These are phyloP conservation scores for Coemansia sp. DNA, from an alignment of 192 early-diverging fungal species.

Conservation along the genomic window DNA sequence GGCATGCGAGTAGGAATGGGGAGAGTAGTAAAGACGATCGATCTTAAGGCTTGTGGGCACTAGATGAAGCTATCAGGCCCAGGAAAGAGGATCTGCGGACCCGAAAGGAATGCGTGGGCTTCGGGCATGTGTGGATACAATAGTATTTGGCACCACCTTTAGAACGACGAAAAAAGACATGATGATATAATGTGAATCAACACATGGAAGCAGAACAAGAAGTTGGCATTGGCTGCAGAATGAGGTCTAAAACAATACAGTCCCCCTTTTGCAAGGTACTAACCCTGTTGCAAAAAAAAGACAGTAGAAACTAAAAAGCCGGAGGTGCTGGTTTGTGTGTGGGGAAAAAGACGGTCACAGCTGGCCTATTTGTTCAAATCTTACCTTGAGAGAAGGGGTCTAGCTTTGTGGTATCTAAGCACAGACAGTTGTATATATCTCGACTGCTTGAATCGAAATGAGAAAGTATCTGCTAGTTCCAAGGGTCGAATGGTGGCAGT, in stretches of 20 bases:
- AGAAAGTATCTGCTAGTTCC: neutral
- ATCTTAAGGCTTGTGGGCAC: neutral
- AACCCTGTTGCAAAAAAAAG: neutral
- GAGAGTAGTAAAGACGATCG: neutral
- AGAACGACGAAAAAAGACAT: neutral
- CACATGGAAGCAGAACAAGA: neutral
- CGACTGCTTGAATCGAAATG: neutral
- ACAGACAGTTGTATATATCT: neutral
- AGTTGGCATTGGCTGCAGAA: neutral
- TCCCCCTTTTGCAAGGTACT: neutral
- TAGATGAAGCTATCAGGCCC: neutral
- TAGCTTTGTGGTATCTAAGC: neutral
- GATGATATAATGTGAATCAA: constrained; percentile 1
- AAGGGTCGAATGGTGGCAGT: neutral
- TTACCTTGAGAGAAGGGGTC: neutral
- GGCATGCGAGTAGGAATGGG: neutral
- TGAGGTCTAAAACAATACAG: neutral
- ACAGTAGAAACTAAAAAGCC: neutral
- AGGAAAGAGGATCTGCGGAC: neutral
- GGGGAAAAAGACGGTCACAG: neutral
- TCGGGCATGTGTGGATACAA: neutral
- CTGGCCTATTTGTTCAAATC: neutral
- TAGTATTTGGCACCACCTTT: neutral
- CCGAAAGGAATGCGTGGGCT: neutral
- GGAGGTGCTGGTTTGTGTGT: neutral